Percentiles rank a stretch among this genome's conserved stretches.
Evolutionary conservation across 331 rosid species (phyloP).

Genomic region (Saraca asoca): DNA sequence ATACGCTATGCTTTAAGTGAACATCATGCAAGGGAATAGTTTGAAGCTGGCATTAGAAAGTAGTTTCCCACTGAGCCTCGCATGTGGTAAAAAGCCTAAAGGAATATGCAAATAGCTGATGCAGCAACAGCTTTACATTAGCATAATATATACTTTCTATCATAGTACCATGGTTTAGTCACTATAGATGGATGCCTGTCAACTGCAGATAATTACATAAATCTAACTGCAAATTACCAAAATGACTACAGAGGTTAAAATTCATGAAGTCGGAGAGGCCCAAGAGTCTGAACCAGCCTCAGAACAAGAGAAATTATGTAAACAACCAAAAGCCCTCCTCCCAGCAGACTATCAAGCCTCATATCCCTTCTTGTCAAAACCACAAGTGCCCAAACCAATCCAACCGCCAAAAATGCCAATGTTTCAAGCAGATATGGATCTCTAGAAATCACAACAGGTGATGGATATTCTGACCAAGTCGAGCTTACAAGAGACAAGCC

Average conservation of each 20-base stretch:
- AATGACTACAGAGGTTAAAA: not conserved
- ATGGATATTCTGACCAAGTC: constrained; percentile 66
- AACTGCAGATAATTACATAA: not conserved
- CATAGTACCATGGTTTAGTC: constrained; percentile 3
- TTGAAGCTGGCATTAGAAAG: no score
- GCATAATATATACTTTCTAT: constrained; percentile 24
- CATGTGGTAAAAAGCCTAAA: no score
- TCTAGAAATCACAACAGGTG: constrained; percentile 46
- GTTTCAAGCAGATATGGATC: constrained; percentile 79
- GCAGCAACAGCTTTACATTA: constrained; percentile 28
- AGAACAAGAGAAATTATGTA: constrained; percentile 45
- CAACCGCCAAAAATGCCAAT: constrained; percentile 54
- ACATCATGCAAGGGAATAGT: no score
- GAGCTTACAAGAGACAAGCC: constrained; percentile 65
- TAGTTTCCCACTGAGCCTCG: no score
- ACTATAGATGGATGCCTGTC: no score
- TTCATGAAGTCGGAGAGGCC: constrained; percentile 39
- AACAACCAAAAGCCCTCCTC: constrained; percentile 52
- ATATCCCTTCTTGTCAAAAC: constrained; percentile 43
- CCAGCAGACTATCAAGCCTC: constrained; percentile 51
- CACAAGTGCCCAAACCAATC: constrained; percentile 77
- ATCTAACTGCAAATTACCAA: not conserved
- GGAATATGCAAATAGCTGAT: no score
- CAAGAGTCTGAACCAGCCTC: constrained; percentile 53
- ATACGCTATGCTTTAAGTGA: no score